A percentile compares a stretch with the other conserved stretches of the same genome.
Conservation (phyloP, 805 yeast genomes). For the Candida anglica region DNA sequence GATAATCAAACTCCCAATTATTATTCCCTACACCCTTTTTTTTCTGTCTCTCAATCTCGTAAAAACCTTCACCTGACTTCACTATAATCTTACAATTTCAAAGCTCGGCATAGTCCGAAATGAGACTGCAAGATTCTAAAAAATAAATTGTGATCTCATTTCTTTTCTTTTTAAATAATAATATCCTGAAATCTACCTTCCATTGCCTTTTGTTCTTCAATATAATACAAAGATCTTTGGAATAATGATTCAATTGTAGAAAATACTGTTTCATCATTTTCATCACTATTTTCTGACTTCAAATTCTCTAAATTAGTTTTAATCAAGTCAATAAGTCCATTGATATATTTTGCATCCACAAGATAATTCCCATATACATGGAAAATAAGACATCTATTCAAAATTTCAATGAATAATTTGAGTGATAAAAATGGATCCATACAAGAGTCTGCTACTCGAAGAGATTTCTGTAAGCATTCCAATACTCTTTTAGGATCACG, state of each 20-base stretch:
- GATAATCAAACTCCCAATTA: too few relatives aligned
- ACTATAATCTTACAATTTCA: too few relatives aligned
- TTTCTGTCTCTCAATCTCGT: too few relatives aligned
- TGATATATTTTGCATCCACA: slow-evolving; percentile 71
- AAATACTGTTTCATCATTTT: slow-evolving; percentile 16
- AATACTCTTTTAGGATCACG: slow-evolving; percentile 67
- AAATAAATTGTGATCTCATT: too few relatives aligned
- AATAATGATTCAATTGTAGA: slow-evolving; percentile 38
- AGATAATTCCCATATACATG: slow-evolving; percentile 74
- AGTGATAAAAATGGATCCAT: slow-evolving; percentile 73
- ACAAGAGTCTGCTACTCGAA: slow-evolving; percentile 91
- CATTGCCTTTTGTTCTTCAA: slow-evolving; percentile 60
- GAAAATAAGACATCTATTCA: slow-evolving; percentile 81
- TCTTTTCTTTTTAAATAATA: slow-evolving; percentile 6
- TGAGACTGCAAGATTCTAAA: too few relatives aligned
- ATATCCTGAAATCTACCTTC: slow-evolving; percentile 68
- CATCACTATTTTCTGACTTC: slow-evolving; percentile 19
- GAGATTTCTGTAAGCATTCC: slow-evolving; percentile 85
- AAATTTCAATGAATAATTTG: slow-evolving; percentile 84
- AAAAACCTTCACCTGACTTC: too few relatives aligned
- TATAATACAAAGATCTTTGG: slow-evolving; percentile 67
- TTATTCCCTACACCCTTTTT: too few relatives aligned
- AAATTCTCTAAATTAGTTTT: slow-evolving; percentile 55
- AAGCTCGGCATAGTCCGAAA: too few relatives aligned
- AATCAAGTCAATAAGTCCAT: slow-evolving; percentile 82